Evolutionary conservation across 495 filamentous ascomycete genomes (phyloP), one percentile per base, ranked within the genome.

Genomic region (Lasiosphaeria miniovina): DNA sequence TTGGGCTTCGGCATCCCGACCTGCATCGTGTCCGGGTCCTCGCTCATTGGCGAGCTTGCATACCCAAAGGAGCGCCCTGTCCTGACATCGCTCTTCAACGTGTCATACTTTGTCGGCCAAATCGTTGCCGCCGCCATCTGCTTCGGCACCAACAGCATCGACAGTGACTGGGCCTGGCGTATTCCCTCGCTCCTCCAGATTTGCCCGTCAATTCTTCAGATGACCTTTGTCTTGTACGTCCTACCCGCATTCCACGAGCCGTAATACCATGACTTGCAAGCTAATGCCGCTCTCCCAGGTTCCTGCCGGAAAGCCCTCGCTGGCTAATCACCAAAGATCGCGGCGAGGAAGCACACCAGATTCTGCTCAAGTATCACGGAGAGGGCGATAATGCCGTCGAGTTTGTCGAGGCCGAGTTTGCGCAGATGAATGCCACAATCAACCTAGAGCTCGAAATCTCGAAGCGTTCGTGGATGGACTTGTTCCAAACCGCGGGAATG

Each of bases 81-180:
- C 45, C 66, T 90, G 60, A 89, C 84, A 4, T 86, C 84, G 34
- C 80, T 89, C 8, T 89, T 88, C 77, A 89, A 89, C 68, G 81
- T 75, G 14, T 76, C 80, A 6, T 89, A 84, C 70, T 90, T 78
- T 75, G 72, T 87, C 52, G 86, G 87, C 5, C 78, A 82, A 55
- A 82, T 88, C 51, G 71, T 82, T n/a, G 86, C 86, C 8, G 83
- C 84, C 0, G 80, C 76, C 14, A 81, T 88, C 15, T 78, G 76
- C 11, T 77, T 86, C 34, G 85, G 83, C 4, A 88, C 86, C 5
- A 80, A 83, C 66, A 74, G 66, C 34, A 84, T 87, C 49, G 6
- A 68, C 8, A 77, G 64, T 61, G 72, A 86, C 52, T 87, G 85
- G 84, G 77, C 82, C 7, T 89, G 86, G 87, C 68, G 84, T 36